These are phyloP conservation scores for Coelastrella sp. DNA, from an alignment of 139 green algal species.

Conservation along the genomic window DNA sequence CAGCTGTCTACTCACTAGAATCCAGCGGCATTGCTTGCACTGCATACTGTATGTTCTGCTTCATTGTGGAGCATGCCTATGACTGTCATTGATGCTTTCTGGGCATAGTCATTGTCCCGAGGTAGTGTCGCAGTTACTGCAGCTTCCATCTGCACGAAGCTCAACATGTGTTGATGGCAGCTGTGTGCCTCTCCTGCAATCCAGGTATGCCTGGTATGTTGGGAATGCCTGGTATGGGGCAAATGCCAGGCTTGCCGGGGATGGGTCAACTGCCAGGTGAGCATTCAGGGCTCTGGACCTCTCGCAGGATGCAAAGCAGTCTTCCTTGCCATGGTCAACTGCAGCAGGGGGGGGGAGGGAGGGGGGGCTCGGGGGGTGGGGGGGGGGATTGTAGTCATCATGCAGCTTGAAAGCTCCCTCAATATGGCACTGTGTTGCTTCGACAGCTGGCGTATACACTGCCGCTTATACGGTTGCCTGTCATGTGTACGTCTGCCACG, in stretches of 20 bases:
- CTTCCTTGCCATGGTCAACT: background rate
- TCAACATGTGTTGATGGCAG: background rate
- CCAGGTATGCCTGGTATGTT: slow-evolving; percentile 11
- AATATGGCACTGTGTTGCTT: no score
- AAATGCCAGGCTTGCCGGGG: background rate
- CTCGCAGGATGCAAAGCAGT: background rate
- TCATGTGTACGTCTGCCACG: no score
- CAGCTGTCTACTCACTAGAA: no score
- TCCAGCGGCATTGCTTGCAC: no score
- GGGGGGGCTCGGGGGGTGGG: background rate
- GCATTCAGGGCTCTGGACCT: background rate
- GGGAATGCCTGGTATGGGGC: background rate
- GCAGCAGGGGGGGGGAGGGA: background rate
- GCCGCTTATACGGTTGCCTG: no score
- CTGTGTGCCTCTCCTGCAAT: background rate
- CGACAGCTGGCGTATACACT: no score
- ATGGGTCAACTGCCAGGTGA: slow-evolving; percentile 32
- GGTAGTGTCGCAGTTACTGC: background rate
- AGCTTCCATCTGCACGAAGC: background rate
- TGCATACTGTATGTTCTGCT: no score
- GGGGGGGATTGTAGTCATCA: no score
- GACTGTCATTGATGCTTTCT: no score
- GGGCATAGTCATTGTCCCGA: no score
- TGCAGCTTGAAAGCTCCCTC: no score
- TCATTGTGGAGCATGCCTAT: no score